Percentiles rank a stretch among this genome's conserved stretches.
Evolutionary conservation across 164 flowering plant genomes (phyloP).

Genomic region (Magnolia kwangsiensis): DNA sequence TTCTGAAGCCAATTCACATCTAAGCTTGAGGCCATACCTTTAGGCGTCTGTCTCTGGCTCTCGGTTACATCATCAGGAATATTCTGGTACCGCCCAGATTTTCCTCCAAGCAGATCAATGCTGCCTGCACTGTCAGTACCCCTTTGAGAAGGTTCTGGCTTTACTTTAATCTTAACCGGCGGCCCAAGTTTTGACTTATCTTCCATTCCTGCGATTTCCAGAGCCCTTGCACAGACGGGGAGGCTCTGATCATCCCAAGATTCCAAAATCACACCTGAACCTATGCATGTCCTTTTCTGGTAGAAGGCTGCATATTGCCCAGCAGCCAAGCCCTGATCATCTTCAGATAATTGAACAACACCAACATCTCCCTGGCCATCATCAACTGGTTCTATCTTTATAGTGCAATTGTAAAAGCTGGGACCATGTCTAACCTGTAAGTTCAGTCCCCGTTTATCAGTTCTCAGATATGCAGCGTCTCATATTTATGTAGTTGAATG

Average conservation of each 20-base stretch:
- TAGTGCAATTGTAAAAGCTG: slow-evolving; percentile 59
- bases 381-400: slow-evolving; percentile 41
- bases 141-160: slow-evolving; percentile 30
- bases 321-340: slow-evolving; percentile 96
- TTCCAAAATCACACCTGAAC: slow-evolving; percentile 89
- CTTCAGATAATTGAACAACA: slow-evolving; percentile 61
- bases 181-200: slow-evolving; percentile 81
- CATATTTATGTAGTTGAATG: neutral
- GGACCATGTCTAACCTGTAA: slow-evolving; percentile 96
- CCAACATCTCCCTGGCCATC: slow-evolving; percentile 41
- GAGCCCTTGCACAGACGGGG: slow-evolving; percentile 76
- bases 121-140: slow-evolving; percentile 11
- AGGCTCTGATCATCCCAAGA: slow-evolving; percentile 87
- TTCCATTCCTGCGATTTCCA: slow-evolving; percentile 68
- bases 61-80: neutral
- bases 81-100: slow-evolving; percentile 2
- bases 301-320: slow-evolving; percentile 97
- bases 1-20: slow-evolving; percentile 26
- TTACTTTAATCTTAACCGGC: slow-evolving; percentile 73
- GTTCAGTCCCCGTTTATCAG: neutral
- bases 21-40: slow-evolving; percentile 14
- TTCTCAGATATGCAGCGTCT: neutral
- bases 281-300: slow-evolving; percentile 55
- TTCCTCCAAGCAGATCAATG: slow-evolving; percentile 8
- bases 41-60: slow-evolving; percentile 1